Base-by-base conservation (phyloP, 306 rosid species). In the Quercus aquifolioides region DNA sequence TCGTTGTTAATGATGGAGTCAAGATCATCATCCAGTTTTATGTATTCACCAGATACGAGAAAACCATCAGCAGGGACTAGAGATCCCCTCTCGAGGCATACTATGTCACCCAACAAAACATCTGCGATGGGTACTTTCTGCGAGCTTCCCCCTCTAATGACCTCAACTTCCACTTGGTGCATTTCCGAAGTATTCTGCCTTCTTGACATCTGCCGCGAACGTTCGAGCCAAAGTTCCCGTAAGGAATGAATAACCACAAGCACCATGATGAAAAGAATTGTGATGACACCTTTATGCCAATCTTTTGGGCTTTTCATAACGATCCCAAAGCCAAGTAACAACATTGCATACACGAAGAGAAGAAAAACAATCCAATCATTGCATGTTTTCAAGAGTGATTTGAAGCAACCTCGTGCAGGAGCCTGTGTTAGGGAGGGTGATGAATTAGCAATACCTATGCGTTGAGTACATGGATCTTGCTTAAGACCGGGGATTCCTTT, bases 51-150 rank as follows among this genome's bases (percentile, higher is more conserved):
- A 1, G 5, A 51, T 55, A 70, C 56, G 5, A 81, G 71, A 13
- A 70, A 58, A 17, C 84, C 84, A 52, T 81, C 80, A 9, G 73
- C 80, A 26, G 80, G 84, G 55, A 81, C 52, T 4, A 5, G 43
- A 76, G n/a, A 52, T 23, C 68, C 80, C 38, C 4, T 4, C n/a
- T 33, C 20, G 69, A 81, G 38, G 51, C 54, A 5, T 21, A 76
- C 77, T 4, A 76, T 1, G 33, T 81, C 85, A 5, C 55, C 74
- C 4, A 55, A 12, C 7, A 18, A 20, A 38, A 81, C 28, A n/a
- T 76, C 59, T 3, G 20, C 15, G 3, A 13, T 35, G 12, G 57
- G 0, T 12, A 81, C 58, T 49, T 70, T 14, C 30, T 25, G 11
- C 8, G 0, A 1, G 38, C 6, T 0, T 20, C 72, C 54, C 2